phyloP scores from a whole-genome alignment of 306 rosid genomes.

The Mucuna pruriens region DNA sequence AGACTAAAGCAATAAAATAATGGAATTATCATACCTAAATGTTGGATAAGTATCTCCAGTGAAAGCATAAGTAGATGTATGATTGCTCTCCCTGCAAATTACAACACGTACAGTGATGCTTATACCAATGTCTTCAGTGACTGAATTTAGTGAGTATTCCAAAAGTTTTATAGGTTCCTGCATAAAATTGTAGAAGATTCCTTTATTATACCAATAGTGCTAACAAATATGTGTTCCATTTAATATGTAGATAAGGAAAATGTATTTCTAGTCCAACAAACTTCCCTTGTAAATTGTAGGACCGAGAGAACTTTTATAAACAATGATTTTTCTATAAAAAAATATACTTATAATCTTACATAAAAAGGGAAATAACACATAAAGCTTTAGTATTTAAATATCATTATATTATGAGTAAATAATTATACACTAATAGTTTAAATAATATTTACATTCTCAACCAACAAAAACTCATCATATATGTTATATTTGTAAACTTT shows the following conservation, averaged over 20 bases:
- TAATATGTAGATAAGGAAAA: too few species aligned
- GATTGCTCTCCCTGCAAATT: conserved; percentile 54
- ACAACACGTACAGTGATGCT: conserved; percentile 65
- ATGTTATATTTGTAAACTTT: too few species aligned
- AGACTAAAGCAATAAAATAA: background rate
- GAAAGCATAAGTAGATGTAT: conserved; percentile 40
- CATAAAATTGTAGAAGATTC: conserved; percentile 20
- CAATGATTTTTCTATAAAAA: background rate
- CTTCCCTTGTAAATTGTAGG: background rate
- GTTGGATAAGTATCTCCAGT: conserved; percentile 59
- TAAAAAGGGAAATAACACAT: too few species aligned
- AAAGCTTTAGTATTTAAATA: too few species aligned
- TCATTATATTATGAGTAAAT: too few species aligned
- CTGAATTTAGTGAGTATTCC: conserved; percentile 69
- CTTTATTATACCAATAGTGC: background rate
- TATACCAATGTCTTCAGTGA: conserved; percentile 70
- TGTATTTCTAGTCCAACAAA: too few species aligned
- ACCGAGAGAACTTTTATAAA: too few species aligned
- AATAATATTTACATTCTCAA: too few species aligned
- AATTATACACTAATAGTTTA: too few species aligned
- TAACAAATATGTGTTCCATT: too few species aligned
- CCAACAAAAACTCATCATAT: too few species aligned
- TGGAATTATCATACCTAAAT: conserved; percentile 57
- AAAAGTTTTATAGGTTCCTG: conserved; percentile 73
- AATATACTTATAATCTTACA: too few species aligned